phyloP scores from a whole-genome alignment of 257 asterid species.

The Scutellaria galericulata region DNA sequence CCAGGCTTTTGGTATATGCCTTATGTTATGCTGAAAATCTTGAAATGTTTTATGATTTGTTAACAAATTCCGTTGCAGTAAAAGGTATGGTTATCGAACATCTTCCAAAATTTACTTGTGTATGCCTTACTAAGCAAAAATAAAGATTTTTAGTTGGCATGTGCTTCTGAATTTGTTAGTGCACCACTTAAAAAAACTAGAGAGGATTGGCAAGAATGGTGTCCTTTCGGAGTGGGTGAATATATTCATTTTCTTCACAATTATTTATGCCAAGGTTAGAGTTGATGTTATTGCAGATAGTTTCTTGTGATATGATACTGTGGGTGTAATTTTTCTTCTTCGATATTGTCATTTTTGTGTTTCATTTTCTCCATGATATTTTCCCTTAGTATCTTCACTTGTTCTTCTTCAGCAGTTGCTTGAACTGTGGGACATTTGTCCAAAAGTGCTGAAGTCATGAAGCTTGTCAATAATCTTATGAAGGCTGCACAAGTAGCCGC shows the following conservation, averaged over 20 bases:
- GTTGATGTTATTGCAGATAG: no score
- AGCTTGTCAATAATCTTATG: slow-evolving; percentile 92
- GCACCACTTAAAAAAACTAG: slow-evolving; percentile 1
- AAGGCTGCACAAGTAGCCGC: slow-evolving; percentile 91
- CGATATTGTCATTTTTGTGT: not conserved
- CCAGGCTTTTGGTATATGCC: not conserved
- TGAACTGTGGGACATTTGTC: slow-evolving; percentile 95
- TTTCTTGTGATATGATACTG: not conserved
- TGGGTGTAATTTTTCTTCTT: slow-evolving; percentile 23
- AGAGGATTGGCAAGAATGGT: not conserved
- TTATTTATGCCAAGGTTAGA: not conserved
- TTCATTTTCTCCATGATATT: not conserved
- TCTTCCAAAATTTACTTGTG: not conserved
- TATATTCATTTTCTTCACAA: not conserved
- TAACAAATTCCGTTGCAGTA: not conserved
- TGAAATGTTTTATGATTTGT: not conserved
- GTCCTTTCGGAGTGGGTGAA: slow-evolving; percentile 5
- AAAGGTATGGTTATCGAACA: not conserved
- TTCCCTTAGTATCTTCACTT: slow-evolving; percentile 6
- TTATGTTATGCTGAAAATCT: not conserved
- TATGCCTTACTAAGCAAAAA: not conserved
- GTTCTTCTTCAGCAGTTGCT: slow-evolving; percentile 66
- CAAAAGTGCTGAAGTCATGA: slow-evolving; percentile 99
- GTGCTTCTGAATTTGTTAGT: slow-evolving; percentile 7
- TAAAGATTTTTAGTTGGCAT: not conserved